Percentiles rank a stretch among this genome's conserved stretches.
Evolutionary conservation across 139 green algal species (phyloP).

Genomic region (Chlorella sp.): DNA sequence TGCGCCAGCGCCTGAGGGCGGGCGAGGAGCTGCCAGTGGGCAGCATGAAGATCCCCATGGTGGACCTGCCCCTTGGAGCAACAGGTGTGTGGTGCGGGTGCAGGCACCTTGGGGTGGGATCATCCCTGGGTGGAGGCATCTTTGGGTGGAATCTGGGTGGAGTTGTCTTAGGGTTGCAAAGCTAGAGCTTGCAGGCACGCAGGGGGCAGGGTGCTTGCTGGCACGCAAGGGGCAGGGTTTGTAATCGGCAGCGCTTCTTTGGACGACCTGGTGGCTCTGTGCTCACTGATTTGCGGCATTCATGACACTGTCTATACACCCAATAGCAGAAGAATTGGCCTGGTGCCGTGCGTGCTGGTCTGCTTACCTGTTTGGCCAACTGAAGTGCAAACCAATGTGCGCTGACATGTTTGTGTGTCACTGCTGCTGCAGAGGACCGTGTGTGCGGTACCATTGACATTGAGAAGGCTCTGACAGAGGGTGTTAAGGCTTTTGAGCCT

Average conservation of each 20-base stretch:
- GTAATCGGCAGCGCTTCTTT: too few relatives aligned
- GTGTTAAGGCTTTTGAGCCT: conserved; percentile 61
- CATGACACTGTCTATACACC: too few relatives aligned
- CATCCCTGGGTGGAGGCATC: too few relatives aligned
- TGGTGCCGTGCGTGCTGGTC: neutral
- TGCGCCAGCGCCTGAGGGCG: conserved; percentile 24
- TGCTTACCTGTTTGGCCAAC: neutral
- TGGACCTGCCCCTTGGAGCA: conserved; percentile 78
- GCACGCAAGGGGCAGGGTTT: too few relatives aligned
- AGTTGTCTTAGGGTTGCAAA: neutral
- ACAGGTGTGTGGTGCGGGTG: conserved; percentile 30
- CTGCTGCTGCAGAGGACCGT: conserved; percentile 75
- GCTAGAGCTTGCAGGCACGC: too few relatives aligned
- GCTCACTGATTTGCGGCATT: too few relatives aligned
- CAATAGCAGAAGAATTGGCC: too few relatives aligned
- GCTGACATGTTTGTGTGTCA: neutral
- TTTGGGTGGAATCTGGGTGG: neutral
- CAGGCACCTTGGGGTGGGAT: neutral
- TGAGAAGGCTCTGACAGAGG: conserved; percentile 85
- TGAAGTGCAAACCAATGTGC: neutral
- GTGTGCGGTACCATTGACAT: conserved; percentile 95
- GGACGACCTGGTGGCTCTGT: too few relatives aligned
- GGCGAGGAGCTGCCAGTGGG: conserved; percentile 52
- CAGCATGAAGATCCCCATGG: conserved; percentile 72
- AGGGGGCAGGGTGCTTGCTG: too few relatives aligned